Conservation (phyloP, 1,284 basidiomycete species). For the Ganoderma leucocontextum region DNA sequence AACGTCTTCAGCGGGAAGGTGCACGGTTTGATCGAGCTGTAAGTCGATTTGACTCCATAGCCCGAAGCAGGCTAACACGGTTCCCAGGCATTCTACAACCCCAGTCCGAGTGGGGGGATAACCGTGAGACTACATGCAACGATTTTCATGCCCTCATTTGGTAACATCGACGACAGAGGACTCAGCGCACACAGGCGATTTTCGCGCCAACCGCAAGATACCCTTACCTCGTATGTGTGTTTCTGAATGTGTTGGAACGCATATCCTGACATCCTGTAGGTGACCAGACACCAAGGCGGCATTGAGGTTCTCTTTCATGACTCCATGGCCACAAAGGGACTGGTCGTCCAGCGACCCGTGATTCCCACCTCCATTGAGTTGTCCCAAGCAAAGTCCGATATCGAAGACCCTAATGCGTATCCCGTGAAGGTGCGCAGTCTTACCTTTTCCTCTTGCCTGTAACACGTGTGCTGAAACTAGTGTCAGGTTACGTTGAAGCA, state of each 20-base stretch:
- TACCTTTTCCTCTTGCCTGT: neutral
- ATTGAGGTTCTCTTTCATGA: conserved; percentile 78
- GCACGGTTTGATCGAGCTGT: conserved; percentile 76
- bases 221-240: conserved; percentile 62
- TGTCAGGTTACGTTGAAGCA: conserved; percentile 48
- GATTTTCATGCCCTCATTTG: neutral
- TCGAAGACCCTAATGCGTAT: conserved; percentile 55
- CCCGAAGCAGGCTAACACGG: neutral
- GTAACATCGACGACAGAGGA: conserved; percentile 52
- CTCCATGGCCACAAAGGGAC: conserved; percentile 57
- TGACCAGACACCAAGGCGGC: conserved; percentile 76
- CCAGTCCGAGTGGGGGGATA: conserved; percentile 65
- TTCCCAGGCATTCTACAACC: conserved; percentile 76
- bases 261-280: conserved; percentile 44
- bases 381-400: conserved; percentile 49
- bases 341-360: conserved; percentile 65
- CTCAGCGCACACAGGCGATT: conserved; percentile 33
- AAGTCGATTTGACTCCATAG: conserved; percentile 34
- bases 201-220: conserved; percentile 54
- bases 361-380: conserved; percentile 63
- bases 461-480: neutral
- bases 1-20: conserved; percentile 67
- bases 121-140: conserved; percentile 48
- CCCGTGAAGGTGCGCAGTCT: conserved; percentile 60
- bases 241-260: neutral